A percentile compares a stretch with the other conserved stretches of the same genome.
These are phyloP conservation scores for Trichosanthes cucumerina DNA, from an alignment of 306 rosid species.

Conservation along the genomic window DNA sequence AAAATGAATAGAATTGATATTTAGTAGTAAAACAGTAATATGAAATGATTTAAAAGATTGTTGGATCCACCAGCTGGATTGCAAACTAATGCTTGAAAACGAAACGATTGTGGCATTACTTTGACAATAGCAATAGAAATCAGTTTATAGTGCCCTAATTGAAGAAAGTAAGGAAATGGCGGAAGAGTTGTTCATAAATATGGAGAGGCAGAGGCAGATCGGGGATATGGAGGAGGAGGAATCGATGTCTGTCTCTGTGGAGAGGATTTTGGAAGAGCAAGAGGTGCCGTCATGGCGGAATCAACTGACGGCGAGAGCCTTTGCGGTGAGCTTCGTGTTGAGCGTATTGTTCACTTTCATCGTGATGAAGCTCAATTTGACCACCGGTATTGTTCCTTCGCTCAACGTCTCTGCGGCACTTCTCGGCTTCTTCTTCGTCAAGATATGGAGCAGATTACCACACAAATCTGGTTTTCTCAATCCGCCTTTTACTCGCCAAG, in stretches of 20 bases:
- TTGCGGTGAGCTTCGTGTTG: constrained; percentile 2
- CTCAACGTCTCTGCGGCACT: constrained; percentile 14
- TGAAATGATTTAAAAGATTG: no score
- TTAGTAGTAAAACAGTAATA: no score
- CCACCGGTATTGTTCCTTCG: constrained; percentile 11
- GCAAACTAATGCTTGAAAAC: no score
- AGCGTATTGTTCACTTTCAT: constrained; percentile 15
- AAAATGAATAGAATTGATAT: no score
- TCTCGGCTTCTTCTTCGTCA: constrained; percentile 18
- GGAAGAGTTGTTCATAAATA: no score
- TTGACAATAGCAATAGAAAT: no score
- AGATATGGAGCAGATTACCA: constrained; percentile 10
- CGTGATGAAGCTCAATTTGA: constrained; percentile 12
- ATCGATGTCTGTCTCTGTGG: constrained; percentile 1
- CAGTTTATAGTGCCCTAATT: no score
- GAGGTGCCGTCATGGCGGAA: constrained; percentile 7
- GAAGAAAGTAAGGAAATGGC: no score
- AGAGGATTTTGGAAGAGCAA: background rate
- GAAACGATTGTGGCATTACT: no score
- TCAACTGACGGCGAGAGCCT: constrained; percentile 12
- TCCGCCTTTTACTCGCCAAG: constrained; percentile 12
- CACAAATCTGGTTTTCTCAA: constrained; percentile 1
- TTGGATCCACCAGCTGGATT: no score
- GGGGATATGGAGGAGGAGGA: background rate
- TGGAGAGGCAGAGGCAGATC: background rate